Evolutionary conservation across 352 stramenopile genomes (phyloP), one percentile per base, ranked within the genome.

Genomic region (Globisporangium parvum): DNA sequence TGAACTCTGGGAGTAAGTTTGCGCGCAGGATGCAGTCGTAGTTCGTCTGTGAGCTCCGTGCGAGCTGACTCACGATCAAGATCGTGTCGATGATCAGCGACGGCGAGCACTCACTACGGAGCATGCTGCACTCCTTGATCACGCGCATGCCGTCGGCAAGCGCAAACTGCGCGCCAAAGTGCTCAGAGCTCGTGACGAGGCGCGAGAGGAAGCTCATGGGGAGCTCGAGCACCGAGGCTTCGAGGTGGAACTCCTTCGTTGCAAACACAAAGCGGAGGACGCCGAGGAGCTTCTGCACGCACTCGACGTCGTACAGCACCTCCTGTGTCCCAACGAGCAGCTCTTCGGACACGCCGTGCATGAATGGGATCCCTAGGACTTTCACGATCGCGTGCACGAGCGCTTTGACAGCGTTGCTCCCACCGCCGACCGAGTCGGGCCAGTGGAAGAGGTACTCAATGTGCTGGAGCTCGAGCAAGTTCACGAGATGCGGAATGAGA

Each of bases 11-110:
- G 1, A 91, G 31, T 0, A 96, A 47, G 24, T 74, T 66, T 4
- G 83, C 71, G 6, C 65, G 50, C 3, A 72, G 48, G 44, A 98
- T 86, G 21, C 59, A 68, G 5, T 71, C 37, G 66, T 96, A 96
- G 66, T 96, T 85, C 0, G 76, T 64, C 15, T 74, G 65, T 0
- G 79, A 91, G n/a, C 52, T 77, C 8, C 90, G 75, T 1, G 90
- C 91, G 4, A 98, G 60, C 55, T 98, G 91, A 54, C 73, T 96
- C 9, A 95, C 52, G 33, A 96, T 93, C 23, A 93, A 58, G 3
- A 98, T 67, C 5, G 80, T 85, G 62, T 90, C 74, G 31, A 94
- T 80, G 39, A 93, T 72, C 15, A 96, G 55, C 17, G 76, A 86
- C 2, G 80, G 67, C 1, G 78, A 82, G 21, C 67, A 77, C 21